Conservation (phyloP, 805 yeast genomes). For the Sugiyamaella chiloensis region DNA sequence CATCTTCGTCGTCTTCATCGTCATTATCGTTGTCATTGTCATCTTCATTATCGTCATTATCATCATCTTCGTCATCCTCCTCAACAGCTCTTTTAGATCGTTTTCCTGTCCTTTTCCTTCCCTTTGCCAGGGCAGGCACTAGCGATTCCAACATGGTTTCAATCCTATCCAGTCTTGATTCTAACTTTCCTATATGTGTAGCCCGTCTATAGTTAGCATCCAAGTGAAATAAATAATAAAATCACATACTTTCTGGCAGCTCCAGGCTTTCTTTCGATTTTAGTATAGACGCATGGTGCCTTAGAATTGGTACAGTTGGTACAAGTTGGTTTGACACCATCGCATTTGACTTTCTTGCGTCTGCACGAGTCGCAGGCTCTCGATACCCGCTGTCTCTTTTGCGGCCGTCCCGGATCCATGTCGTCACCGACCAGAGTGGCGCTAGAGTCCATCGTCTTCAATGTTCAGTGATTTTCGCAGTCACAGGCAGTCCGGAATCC, state of each 20-base stretch:
- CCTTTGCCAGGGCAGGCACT: constrained; percentile 12
- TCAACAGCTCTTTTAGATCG: constrained; percentile 10
- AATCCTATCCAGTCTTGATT: constrained; percentile 27
- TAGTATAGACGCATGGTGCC: constrained; percentile 56
- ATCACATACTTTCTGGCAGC: constrained; percentile 16
- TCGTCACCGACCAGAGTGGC: no score
- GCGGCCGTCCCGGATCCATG: no score
- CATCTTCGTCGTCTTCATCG: constrained; percentile 10
- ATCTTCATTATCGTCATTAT: constrained; percentile 8
- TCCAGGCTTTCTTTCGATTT: constrained; percentile 19
- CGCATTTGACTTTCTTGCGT: constrained; percentile 68
- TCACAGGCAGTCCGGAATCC: no score
- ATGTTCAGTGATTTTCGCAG: no score
- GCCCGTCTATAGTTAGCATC: constrained; percentile 16
- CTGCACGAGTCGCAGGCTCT: constrained; percentile 90
- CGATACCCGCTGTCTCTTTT: constrained; percentile 52
- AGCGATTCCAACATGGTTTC: constrained; percentile 27
- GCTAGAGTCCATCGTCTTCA: no score
- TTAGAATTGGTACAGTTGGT: constrained; percentile 76
- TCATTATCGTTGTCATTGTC: constrained; percentile 7
- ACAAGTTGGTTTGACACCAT: constrained; percentile 63
- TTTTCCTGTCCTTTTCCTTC: background rate
- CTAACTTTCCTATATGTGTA: constrained; percentile 17
- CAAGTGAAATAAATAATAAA: constrained; percentile 29
- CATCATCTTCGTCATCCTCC: constrained; percentile 12